Evolutionary conservation across 208 protist species (phyloP).

Genomic region (Leishmania tropica): DNA sequence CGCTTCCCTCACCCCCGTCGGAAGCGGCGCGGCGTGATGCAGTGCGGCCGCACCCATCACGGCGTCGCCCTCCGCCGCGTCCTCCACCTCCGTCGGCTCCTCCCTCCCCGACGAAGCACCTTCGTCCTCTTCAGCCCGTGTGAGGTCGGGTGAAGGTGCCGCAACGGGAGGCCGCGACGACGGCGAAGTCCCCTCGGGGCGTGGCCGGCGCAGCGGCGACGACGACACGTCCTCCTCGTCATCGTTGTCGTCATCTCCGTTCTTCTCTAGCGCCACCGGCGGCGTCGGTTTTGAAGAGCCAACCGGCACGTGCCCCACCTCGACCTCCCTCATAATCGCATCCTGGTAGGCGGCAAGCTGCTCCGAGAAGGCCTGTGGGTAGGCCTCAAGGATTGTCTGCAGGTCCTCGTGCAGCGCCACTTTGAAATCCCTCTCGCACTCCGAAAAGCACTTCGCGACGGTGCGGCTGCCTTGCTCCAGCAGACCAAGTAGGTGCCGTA

Average conservation of each 20-base stretch:
- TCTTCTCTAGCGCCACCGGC: not conserved
- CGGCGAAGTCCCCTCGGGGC: conserved; percentile 7
- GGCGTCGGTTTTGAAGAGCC: not conserved
- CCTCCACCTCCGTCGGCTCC: not conserved
- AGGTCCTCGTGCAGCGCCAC: conserved; percentile 91
- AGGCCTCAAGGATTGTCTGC: conserved; percentile 81
- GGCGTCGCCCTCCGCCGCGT: not conserved
- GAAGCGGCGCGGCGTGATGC: conserved; percentile 22
- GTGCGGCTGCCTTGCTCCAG: conserved; percentile 69
- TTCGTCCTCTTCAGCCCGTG: conserved; percentile 4
- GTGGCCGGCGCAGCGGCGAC: conserved; percentile 14
- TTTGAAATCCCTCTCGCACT: conserved; percentile 58
- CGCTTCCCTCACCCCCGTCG: conserved; percentile 22
- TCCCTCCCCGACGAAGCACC: not conserved
- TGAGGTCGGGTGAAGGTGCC: not conserved
- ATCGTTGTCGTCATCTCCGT: not conserved
- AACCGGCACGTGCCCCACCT: conserved; percentile 33
- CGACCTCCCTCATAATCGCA: conserved; percentile 68
- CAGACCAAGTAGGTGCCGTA: conserved; percentile 84
- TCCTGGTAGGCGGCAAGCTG: conserved; percentile 94
- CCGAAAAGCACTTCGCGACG: conserved; percentile 49
- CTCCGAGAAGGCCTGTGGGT: conserved; percentile 89
- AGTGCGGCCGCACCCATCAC: conserved; percentile 15
- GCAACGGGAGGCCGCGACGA: not conserved
- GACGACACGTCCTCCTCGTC: conserved; percentile 11